Conservation (phyloP, 352 stramenopile genomes). For the Globisporangium lucens region DNA sequence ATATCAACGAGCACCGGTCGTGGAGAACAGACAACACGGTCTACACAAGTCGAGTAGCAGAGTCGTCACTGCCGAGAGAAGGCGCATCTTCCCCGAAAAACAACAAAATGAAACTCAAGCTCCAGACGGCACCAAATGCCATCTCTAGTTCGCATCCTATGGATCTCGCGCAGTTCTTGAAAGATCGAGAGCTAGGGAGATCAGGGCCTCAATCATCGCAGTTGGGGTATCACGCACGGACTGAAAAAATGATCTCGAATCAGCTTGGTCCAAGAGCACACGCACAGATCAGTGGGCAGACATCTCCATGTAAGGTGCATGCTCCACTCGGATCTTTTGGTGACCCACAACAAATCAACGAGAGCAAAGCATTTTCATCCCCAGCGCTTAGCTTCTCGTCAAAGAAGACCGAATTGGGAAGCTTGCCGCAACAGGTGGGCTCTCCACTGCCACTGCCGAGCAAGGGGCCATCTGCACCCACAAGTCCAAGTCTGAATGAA, state of each 20-base stretch:
- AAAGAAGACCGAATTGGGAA: neutral
- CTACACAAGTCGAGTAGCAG: constrained; percentile 28
- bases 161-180: constrained; percentile 13
- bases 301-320: neutral
- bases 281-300: neutral
- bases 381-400: constrained; percentile 1
- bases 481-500: neutral
- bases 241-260: neutral
- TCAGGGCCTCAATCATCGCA: neutral
- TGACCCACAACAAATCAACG: neutral
- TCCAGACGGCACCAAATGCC: constrained; percentile 2
- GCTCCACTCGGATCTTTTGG: constrained; percentile 13
- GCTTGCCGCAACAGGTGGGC: neutral
- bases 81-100: neutral
- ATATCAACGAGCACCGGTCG: constrained; percentile 22
- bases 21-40: constrained; percentile 26
- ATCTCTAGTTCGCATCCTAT: neutral
- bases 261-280: constrained; percentile 5
- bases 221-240: neutral
- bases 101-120: constrained; percentile 1
- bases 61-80: constrained; percentile 12
- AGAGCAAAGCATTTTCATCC: neutral
- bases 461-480: neutral
- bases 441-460: neutral
- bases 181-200: constrained; percentile 9